Evolutionary conservation across 2,329 filamentous ascomycete species (phyloP).

Genomic region (Pseudogymnoascus sp.): DNA sequence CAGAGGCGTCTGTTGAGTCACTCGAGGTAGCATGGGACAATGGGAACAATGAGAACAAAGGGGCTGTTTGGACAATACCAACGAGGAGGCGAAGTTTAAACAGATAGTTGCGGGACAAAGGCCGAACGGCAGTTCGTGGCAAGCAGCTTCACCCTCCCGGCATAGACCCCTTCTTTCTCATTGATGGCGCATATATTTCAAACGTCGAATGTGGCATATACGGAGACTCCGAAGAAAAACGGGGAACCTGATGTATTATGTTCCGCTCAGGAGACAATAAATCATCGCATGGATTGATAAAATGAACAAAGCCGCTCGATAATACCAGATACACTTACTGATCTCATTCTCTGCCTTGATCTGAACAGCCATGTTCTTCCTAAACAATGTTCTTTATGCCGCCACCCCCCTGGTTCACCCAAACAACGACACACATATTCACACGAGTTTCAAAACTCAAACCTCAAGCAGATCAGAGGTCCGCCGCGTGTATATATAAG

Average conservation of each 20-base stretch:
- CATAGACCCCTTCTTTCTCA: conserved; percentile 37
- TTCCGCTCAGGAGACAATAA: neutral
- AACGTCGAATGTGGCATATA: neutral
- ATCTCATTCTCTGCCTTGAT: neutral
- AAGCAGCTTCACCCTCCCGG: conserved; percentile 14
- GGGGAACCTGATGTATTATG: neutral
- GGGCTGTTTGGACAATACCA: neutral
- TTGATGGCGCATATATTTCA: neutral
- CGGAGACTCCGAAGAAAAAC: neutral
- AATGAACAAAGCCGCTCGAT: neutral
- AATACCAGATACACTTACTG: neutral
- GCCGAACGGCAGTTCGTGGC: neutral
- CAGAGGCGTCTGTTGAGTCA: neutral
- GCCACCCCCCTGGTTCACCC: neutral
- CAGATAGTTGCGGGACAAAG: neutral
- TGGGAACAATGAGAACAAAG: neutral
- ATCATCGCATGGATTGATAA: neutral
- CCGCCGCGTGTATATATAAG: neutral
- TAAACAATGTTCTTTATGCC: neutral
- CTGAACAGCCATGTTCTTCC: neutral
- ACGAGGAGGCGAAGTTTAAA: neutral
- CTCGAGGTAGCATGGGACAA: neutral
- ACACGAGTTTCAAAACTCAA: neutral
- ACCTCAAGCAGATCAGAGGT: neutral
- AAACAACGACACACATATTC: neutral